Base-by-base conservation (phyloP, 768 basidiomycete genomes). In the Amylocystis lapponica region DNA sequence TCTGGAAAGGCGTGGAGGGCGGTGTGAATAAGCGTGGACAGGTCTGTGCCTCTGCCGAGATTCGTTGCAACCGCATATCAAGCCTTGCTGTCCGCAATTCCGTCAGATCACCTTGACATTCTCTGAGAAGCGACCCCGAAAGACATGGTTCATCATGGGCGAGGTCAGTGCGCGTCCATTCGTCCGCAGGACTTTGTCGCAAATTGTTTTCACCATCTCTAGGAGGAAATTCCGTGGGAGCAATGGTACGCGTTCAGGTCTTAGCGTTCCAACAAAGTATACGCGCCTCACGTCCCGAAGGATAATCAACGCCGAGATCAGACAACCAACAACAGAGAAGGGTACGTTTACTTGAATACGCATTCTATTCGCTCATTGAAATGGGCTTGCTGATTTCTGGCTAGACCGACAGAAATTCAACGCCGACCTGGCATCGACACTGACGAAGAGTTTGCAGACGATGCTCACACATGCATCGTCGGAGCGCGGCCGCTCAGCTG, bases 201-300 rank as follows among this genome's bases (percentile, higher is more conserved):
- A 29, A 11, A 17, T 14, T 10, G 12, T 17, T 17, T 40, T 13
- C 84, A 60, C 44, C 55, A 45, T 13, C 19, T 43, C 13, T 51
- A 91, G 64, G 88, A 91, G 57, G 86, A 90, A 20, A 77, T 89
- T 12, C 79, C 86, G 40, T 91, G 88, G 88, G 89, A 91, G 59
- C 80, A 86, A 63, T 91, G 88, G 88, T 86, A 11, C 5, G 68
- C 27, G n/a, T n/a, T n/a, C n/a, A n/a, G n/a, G n/a, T n/a, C n/a
- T n/a, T n/a, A n/a, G n/a, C n/a, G n/a, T n/a, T n/a, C n/a, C n/a
- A n/a, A n/a, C n/a, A n/a, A n/a, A n/a, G n/a, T 14, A 66, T 43
- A 11, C 19, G 3, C 34, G 29, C 32, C 34, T 29, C 19, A 39
- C 5, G 14, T 30, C 19, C 17, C 10, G 26, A 56, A 90, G 88